Conservation (phyloP, 2,329 filamentous ascomycete genomes). For the Claviceps sp. region DNA sequence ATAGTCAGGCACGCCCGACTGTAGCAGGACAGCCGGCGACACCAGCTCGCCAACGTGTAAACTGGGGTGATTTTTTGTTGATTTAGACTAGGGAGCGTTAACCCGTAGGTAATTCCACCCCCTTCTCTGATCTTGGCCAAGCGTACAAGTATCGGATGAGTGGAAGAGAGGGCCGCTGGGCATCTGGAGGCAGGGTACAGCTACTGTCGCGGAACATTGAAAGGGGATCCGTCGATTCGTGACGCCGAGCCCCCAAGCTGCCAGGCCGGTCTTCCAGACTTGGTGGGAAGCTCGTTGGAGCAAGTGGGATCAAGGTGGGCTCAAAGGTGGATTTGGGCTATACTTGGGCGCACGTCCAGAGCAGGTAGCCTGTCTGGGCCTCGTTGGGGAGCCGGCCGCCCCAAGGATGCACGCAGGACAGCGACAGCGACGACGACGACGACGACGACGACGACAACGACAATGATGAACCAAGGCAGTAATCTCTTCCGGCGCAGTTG, state of each 20-base stretch:
- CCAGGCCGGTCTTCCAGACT: conserved; percentile 1
- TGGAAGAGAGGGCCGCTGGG: neutral
- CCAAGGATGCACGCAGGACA: neutral
- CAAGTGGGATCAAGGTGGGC: conserved; percentile 3
- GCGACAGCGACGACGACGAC: neutral
- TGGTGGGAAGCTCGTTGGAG: conserved; percentile 1
- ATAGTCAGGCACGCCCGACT: conserved; percentile 5
- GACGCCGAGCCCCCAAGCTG: neutral
- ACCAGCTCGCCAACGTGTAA: conserved; percentile 3
- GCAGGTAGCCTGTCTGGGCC: neutral
- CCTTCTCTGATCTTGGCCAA: neutral
- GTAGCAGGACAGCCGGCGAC: conserved; percentile 6
- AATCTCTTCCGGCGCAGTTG: neutral
- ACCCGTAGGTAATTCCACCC: conserved; percentile 1
- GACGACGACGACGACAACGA: neutral
- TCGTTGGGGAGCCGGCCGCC: neutral
- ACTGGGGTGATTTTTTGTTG: neutral
- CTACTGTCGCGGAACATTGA: neutral
- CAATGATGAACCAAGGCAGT: neutral
- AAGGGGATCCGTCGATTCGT: conserved; percentile 1
- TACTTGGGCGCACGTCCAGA: conserved; percentile 3
- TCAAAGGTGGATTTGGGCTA: conserved; percentile 4
- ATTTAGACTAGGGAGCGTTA: conserved; percentile 2
- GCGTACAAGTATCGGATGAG: conserved; percentile 5
- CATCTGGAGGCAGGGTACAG: conserved; percentile 1